Evolutionary conservation across 257 asterid species (phyloP).

Genomic region (Solanum piurae): DNA sequence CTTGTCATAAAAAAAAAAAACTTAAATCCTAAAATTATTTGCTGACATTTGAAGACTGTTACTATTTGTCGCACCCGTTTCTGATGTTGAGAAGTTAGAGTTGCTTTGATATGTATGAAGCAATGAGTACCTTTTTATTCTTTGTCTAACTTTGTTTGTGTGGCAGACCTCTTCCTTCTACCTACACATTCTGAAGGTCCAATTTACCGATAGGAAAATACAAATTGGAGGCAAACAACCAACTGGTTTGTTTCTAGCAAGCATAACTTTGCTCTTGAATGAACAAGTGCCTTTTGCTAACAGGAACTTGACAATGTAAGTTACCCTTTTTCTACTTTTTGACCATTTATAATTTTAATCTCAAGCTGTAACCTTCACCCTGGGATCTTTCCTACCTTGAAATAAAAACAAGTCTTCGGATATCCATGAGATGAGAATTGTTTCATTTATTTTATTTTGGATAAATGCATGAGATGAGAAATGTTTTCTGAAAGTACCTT

Average conservation of each 20-base stretch:
- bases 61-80: not conserved
- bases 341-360: not conserved
- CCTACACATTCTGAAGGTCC: constrained; percentile 85
- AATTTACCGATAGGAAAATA: constrained; percentile 66
- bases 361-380: not conserved
- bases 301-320: constrained; percentile 67
- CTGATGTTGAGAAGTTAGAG: not conserved
- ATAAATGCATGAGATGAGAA: not conserved
- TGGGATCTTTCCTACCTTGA: not conserved
- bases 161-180: constrained; percentile 83
- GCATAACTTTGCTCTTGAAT: constrained; percentile 54
- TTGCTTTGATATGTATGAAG: not conserved
- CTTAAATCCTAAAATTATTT: not conserved
- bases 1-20: not conserved
- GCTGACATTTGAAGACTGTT: not conserved
- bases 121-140: not conserved
- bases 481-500: not conserved
- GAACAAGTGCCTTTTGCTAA: constrained; percentile 90
- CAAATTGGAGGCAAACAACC: constrained; percentile 93
- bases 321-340: not conserved
- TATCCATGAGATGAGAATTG: not conserved
- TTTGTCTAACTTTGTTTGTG: not conserved
- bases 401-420: not conserved
- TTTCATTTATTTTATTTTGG: not conserved
- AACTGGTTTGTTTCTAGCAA: constrained; percentile 63